These are phyloP conservation scores for Pythium rhizo-oryzae DNA, from an alignment of 352 stramenopile species.

Conservation along the genomic window DNA sequence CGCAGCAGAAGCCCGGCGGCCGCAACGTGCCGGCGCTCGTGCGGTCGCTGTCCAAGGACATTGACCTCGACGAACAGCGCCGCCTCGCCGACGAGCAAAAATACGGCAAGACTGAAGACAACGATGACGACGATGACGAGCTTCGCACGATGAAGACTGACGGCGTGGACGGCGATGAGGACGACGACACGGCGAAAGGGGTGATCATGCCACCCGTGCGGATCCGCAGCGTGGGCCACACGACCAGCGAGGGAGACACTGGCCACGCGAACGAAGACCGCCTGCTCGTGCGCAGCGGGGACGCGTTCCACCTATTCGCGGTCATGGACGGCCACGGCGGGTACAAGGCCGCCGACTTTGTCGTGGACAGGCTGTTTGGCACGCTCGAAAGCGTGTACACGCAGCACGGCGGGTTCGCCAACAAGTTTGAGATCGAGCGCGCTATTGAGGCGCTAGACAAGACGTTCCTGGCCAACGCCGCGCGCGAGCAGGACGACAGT, in stretches of 20 bases:
- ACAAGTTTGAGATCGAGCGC: constrained; percentile 32
- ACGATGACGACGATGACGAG: constrained; percentile 27
- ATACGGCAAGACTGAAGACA: constrained; percentile 24
- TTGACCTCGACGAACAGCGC: constrained; percentile 19
- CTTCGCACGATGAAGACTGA: constrained; percentile 10
- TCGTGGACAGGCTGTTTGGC: constrained; percentile 50
- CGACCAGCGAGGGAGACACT: constrained; percentile 50
- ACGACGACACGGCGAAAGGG: neutral
- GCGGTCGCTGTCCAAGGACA: constrained; percentile 25
- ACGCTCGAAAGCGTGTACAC: constrained; percentile 48
- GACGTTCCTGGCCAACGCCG: constrained; percentile 44
- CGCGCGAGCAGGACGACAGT: constrained; percentile 49
- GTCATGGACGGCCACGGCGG: constrained; percentile 82
- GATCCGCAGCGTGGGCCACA: constrained; percentile 41
- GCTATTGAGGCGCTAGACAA: constrained; percentile 55
- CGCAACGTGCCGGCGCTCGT: constrained; percentile 13
- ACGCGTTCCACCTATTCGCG: constrained; percentile 63
- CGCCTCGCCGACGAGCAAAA: constrained; percentile 6
- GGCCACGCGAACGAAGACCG: constrained; percentile 76
- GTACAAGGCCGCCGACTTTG: constrained; percentile 53
- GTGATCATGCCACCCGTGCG: constrained; percentile 10
- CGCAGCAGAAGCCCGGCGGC: neutral
- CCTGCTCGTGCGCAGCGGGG: constrained; percentile 48
- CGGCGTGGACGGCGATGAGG: neutral
- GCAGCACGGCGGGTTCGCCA: constrained; percentile 14